Percentiles rank a stretch among this genome's conserved stretches.
Conservation (phyloP, 768 basidiomycete genomes). For the Phlegmacium glaucopus region DNA sequence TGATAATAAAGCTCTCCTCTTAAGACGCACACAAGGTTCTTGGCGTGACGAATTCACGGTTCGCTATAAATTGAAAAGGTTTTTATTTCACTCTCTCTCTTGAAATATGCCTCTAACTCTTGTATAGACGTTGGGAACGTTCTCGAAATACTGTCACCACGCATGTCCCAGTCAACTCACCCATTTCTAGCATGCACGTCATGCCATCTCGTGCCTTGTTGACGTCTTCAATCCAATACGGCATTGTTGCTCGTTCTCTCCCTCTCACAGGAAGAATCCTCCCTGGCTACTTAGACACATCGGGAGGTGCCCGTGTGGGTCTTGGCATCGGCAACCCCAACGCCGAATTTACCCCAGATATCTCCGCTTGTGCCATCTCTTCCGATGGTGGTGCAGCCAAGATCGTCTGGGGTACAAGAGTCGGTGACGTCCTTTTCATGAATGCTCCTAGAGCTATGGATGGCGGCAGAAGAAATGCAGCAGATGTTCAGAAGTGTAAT, state of each 20-base stretch:
- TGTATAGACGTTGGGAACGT: slow-evolving; percentile 62
- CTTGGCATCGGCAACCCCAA: slow-evolving; percentile 72
- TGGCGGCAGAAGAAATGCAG: slow-evolving; percentile 37
- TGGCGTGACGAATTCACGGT: slow-evolving; percentile 73
- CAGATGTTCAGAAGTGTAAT: slow-evolving; percentile 44
- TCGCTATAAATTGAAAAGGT: slow-evolving; percentile 56
- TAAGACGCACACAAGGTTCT: slow-evolving; percentile 52
- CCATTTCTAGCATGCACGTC: slow-evolving; percentile 56
- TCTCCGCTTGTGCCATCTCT: slow-evolving; percentile 53
- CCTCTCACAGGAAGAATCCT: slow-evolving; percentile 69
- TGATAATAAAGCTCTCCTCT: slow-evolving; percentile 41
- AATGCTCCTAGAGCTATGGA: slow-evolving; percentile 60
- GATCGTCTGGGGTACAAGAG: slow-evolving; percentile 70
- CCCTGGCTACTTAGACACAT: slow-evolving; percentile 65
- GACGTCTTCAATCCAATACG: slow-evolving; percentile 14
- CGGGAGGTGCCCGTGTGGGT: slow-evolving; percentile 48
- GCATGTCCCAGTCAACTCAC: slow-evolving; percentile 60
- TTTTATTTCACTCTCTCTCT: slow-evolving; percentile 12
- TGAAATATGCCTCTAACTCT: not conserved
- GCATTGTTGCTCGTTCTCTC: slow-evolving; percentile 64
- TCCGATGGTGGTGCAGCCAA: slow-evolving; percentile 66
- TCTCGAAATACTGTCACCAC: slow-evolving; percentile 58
- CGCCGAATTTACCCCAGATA: slow-evolving; percentile 66
- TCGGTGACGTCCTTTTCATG: slow-evolving; percentile 65
- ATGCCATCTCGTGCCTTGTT: slow-evolving; percentile 42